These are phyloP conservation scores for Vigna unguiculata DNA, from an alignment of 306 rosid genomes.

Conservation along the genomic window DNA sequence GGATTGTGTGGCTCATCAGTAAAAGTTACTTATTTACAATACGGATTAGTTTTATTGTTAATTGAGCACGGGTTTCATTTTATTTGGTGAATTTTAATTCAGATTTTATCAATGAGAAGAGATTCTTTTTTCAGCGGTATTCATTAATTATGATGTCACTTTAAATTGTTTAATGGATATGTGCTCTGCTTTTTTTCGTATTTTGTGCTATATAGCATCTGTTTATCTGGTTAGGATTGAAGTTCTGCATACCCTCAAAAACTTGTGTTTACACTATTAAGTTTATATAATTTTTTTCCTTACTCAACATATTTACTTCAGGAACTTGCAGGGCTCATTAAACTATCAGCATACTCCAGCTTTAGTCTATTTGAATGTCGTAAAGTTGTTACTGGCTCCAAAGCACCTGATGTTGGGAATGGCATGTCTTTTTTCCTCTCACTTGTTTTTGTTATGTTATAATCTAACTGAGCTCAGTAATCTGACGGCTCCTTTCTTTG, in stretches of 20 bases:
- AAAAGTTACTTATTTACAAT: conserved; percentile 3
- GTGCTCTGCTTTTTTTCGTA: neutral
- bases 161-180: conserved; percentile 15
- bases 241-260: conserved; percentile 26
- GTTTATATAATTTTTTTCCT: conserved; percentile 35
- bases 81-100: neutral
- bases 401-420: conserved; percentile 81
- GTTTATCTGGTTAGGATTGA: conserved; percentile 25
- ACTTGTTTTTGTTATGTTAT: conserved; percentile 34
- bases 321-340: conserved; percentile 94
- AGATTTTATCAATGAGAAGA: conserved; percentile 1
- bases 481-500: conserved; percentile 49
- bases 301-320: conserved; percentile 53
- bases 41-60: neutral
- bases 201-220: conserved; percentile 18
- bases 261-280: conserved; percentile 20
- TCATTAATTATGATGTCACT: neutral
- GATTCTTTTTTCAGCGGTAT: neutral
- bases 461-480: conserved; percentile 30
- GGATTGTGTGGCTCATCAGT: neutral
- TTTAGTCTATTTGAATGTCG: conserved; percentile 95
- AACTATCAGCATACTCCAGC: conserved; percentile 77
- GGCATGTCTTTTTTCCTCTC: conserved; percentile 58
- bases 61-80: conserved; percentile 3
- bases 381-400: conserved; percentile 81